Conservation (phyloP, 176 grass and related monocot genomes). For the Bolboschoenus planiculmis region DNA sequence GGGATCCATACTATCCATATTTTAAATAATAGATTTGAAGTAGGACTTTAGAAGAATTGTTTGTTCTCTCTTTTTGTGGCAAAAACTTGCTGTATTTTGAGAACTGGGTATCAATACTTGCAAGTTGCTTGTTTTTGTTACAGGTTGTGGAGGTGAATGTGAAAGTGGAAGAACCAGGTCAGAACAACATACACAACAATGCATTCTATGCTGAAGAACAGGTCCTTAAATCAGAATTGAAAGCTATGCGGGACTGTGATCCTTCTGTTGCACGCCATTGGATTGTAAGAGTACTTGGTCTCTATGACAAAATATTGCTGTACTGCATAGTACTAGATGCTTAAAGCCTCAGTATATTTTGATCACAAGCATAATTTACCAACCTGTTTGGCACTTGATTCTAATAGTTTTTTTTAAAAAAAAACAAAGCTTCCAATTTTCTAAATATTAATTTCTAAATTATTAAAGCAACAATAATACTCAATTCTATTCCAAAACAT, state of each 20-base stretch:
- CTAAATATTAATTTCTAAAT: not conserved
- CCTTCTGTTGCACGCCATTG: slow-evolving; percentile 85
- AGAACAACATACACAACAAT: slow-evolving; percentile 92
- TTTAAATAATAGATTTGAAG: not conserved
- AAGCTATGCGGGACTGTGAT: slow-evolving; percentile 95
- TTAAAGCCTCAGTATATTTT: not conserved
- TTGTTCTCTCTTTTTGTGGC: not conserved
- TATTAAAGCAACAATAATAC: not conserved
- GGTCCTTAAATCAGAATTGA: slow-evolving; percentile 73
- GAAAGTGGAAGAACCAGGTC: slow-evolving; percentile 75
- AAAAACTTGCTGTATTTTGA: not conserved
- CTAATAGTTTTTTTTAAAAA: not conserved
- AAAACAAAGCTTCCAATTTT: not conserved
- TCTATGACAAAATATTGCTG: not conserved
- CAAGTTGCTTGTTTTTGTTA: slow-evolving; percentile 7
- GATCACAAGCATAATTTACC: not conserved
- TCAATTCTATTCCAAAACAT: not conserved
- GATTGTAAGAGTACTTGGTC: slow-evolving; percentile 57
- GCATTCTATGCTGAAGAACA: slow-evolving; percentile 96
- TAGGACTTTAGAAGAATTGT: not conserved
- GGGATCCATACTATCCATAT: not conserved
- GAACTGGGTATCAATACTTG: not conserved
- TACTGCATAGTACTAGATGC: not conserved
- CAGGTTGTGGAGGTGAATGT: slow-evolving; percentile 97
- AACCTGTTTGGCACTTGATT: slow-evolving; percentile 10